Percentiles rank a stretch among this genome's conserved stretches.
These are phyloP conservation scores for Ephemerocybe angulata DNA, from an alignment of 768 basidiomycete species.

Conservation along the genomic window DNA sequence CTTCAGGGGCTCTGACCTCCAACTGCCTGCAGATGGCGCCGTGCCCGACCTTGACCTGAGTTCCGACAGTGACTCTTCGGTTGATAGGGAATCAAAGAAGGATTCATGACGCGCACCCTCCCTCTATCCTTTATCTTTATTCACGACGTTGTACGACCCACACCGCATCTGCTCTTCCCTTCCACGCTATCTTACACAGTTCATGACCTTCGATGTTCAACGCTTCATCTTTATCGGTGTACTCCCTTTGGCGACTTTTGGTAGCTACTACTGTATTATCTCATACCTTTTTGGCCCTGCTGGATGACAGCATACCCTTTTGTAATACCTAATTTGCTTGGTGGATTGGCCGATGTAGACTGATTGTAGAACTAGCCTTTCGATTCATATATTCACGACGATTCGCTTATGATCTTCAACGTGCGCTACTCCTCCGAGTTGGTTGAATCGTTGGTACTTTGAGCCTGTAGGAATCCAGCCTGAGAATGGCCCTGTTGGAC, in stretches of 20 bases:
- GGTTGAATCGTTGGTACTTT: slow-evolving; percentile 49
- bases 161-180: neutral
- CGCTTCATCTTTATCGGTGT: neutral
- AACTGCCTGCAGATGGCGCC: neutral
- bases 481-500: slow-evolving; percentile 43
- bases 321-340: too few relatives aligned
- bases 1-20: slow-evolving; percentile 1
- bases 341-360: too few relatives aligned
- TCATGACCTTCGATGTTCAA: too few relatives aligned
- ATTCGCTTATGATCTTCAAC: too few relatives aligned
- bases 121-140: slow-evolving; percentile 2
- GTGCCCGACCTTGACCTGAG: slow-evolving; percentile 12
- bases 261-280: neutral
- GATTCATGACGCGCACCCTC: slow-evolving; percentile 14
- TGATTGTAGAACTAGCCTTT: too few relatives aligned
- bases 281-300: neutral
- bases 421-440: slow-evolving; percentile 10
- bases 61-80: slow-evolving; percentile 13
- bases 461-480: slow-evolving; percentile 62
- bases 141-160: slow-evolving; percentile 1
- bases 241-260: too few relatives aligned
- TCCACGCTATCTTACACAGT: too few relatives aligned
- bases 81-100: slow-evolving; percentile 22
- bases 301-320: too few relatives aligned
- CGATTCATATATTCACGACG: too few relatives aligned